Conservation (phyloP, 768 basidiomycete species). For the Neoboletus brunneissimus region DNA sequence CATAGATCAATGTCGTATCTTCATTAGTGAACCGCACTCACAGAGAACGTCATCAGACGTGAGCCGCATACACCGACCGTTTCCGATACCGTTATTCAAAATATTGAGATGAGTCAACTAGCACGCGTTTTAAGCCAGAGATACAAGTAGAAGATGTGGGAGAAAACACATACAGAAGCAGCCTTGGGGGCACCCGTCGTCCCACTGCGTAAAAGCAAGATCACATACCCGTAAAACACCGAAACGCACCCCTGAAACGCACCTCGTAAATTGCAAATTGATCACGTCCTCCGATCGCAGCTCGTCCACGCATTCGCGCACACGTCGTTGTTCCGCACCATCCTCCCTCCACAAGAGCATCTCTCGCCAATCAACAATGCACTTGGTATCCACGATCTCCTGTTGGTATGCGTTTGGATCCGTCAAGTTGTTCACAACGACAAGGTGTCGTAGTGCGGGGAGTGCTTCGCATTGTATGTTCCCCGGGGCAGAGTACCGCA, state of each 20-base stretch:
- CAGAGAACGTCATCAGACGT: constrained; percentile 66
- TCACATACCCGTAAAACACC: not conserved
- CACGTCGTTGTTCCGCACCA: constrained; percentile 38
- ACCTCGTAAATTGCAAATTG: constrained; percentile 87
- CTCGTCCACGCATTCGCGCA: constrained; percentile 40
- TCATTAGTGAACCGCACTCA: constrained; percentile 31
- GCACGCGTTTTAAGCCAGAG: not conserved
- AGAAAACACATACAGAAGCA: constrained; percentile 56
- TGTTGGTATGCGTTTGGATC: constrained; percentile 39
- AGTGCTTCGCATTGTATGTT: constrained; percentile 55
- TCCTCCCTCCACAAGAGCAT: constrained; percentile 66
- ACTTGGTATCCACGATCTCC: constrained; percentile 41
- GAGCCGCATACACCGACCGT: constrained; percentile 69
- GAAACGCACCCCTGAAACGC: constrained; percentile 1
- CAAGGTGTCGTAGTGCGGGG: constrained; percentile 59
- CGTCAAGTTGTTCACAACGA: constrained; percentile 63
- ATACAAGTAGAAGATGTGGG: not conserved
- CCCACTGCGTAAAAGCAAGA: constrained; percentile 44
- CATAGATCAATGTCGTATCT: not conserved
- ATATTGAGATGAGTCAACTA: constrained; percentile 78
- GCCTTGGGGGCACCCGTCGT: constrained; percentile 83
- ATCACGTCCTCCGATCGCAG: constrained; percentile 67
- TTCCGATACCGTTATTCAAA: constrained; percentile 72
- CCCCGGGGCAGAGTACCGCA: constrained; percentile 48
- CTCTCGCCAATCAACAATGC: constrained; percentile 70